These are phyloP conservation scores for Oryza glumipatula DNA, from an alignment of 176 grass and related monocot genomes.

Conservation along the genomic window DNA sequence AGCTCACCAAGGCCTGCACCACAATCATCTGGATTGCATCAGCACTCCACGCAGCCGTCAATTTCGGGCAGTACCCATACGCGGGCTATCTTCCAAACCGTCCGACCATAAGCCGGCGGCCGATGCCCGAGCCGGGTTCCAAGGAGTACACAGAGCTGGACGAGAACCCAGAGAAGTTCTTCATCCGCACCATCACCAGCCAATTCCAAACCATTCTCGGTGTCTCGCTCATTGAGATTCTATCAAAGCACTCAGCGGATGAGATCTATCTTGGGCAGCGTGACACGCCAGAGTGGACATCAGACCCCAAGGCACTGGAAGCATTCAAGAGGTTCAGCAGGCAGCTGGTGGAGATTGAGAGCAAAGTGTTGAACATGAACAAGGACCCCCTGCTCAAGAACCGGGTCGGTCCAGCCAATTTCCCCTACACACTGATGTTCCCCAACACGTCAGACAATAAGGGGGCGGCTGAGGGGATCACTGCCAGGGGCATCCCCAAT, in stretches of 20 bases:
- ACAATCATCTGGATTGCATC: conserved; percentile 53
- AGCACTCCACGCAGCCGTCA: conserved; percentile 51
- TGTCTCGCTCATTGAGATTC: conserved; percentile 45
- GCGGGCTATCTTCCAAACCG: conserved; percentile 48
- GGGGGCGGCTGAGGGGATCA: neutral
- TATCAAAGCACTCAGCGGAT: conserved; percentile 43
- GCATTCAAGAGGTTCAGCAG: neutral
- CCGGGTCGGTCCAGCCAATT: neutral
- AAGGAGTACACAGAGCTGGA: conserved; percentile 32
- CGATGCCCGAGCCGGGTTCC: conserved; percentile 34
- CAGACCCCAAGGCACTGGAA: neutral
- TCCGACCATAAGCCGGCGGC: conserved; percentile 38
- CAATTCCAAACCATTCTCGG: conserved; percentile 47
- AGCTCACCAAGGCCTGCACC: conserved; percentile 40
- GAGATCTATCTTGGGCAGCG: conserved; percentile 49
- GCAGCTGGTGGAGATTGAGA: neutral
- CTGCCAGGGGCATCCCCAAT: neutral
- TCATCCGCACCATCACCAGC: conserved; percentile 45
- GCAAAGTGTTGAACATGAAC: neutral
- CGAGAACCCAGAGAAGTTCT: conserved; percentile 11
- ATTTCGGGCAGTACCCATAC: conserved; percentile 52
- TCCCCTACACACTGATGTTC: neutral
- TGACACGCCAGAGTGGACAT: neutral
- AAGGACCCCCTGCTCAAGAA: neutral
- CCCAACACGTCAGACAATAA: neutral